Evolutionary conservation across 176 grass and related monocot species (phyloP).

Genomic region (Musa acuminata): DNA sequence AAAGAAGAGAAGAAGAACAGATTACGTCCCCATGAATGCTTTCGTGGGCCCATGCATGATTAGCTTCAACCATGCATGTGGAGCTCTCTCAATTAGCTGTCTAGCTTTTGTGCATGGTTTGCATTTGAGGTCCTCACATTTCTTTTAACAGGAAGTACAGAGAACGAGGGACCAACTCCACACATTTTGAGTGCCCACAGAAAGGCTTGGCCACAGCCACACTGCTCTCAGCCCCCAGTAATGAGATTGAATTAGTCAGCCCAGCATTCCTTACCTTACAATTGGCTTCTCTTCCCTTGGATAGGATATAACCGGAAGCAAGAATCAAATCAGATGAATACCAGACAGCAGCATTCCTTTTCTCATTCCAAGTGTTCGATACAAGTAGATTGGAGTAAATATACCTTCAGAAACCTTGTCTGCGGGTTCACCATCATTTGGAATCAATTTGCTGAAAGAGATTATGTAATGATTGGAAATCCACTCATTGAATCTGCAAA

Average conservation of each 20-base stretch:
- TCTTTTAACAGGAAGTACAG: neutral
- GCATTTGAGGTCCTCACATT: neutral
- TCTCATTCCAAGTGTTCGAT: neutral
- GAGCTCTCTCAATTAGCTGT: neutral
- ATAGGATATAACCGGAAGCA: neutral
- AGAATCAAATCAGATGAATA: neutral
- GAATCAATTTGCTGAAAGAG: no score
- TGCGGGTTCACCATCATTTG: no score
- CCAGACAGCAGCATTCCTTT: neutral
- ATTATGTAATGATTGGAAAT: no score
- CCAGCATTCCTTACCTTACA: neutral
- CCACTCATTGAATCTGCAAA: no score
- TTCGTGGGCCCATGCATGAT: neutral
- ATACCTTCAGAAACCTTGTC: no score
- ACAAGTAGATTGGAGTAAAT: neutral
- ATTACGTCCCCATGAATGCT: neutral
- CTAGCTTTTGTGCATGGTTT: neutral
- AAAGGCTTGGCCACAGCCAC: neutral
- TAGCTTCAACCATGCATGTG: neutral
- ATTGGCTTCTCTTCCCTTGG: neutral
- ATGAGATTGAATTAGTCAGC: neutral
- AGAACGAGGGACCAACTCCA: neutral
- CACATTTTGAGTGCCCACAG: neutral
- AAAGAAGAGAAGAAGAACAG: neutral
- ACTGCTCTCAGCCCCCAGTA: neutral